Conservation (phyloP, 2,329 filamentous ascomycete species). For the Zasmidium citrigriseum region DNA sequence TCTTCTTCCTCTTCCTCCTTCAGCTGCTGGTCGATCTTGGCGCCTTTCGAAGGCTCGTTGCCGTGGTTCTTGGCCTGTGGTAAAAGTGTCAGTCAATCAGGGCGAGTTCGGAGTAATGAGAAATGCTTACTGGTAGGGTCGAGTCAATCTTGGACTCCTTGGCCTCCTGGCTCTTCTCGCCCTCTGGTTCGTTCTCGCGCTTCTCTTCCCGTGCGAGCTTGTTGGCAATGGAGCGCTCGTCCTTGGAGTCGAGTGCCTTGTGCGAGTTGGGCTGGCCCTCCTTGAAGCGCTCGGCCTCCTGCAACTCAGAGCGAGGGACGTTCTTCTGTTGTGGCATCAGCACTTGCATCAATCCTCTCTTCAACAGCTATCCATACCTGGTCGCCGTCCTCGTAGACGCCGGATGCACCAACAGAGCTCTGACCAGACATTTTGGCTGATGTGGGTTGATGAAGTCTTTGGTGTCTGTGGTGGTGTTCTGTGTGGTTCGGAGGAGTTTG, state of each 20-base stretch:
- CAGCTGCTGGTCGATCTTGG: slow-evolving; percentile 70
- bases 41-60: slow-evolving; percentile 72
- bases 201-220: slow-evolving; percentile 65
- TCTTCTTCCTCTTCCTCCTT: slow-evolving; percentile 67
- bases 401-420: slow-evolving; percentile 67
- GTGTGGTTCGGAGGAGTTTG: not conserved
- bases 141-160: slow-evolving; percentile 59
- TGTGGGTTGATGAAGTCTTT: not conserved
- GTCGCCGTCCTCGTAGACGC: slow-evolving; percentile 75
- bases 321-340: slow-evolving; percentile 49
- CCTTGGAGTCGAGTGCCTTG: slow-evolving; percentile 70
- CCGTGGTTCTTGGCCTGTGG: slow-evolving; percentile 64
- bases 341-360: not conserved
- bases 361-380: slow-evolving; percentile 49
- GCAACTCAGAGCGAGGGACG: slow-evolving; percentile 41
- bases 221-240: slow-evolving; percentile 71
- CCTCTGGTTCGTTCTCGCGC: slow-evolving; percentile 47
- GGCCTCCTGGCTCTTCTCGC: slow-evolving; percentile 39
- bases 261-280: slow-evolving; percentile 74
- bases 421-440: slow-evolving; percentile 49
- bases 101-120: not conserved
- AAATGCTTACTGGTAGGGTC: slow-evolving; percentile 44
- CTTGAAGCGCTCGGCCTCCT: slow-evolving; percentile 60
- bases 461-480: not conserved
- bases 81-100: not conserved